Evolutionary conservation across 345 rosid genomes (phyloP).

Genomic region (Mangifera indica): DNA sequence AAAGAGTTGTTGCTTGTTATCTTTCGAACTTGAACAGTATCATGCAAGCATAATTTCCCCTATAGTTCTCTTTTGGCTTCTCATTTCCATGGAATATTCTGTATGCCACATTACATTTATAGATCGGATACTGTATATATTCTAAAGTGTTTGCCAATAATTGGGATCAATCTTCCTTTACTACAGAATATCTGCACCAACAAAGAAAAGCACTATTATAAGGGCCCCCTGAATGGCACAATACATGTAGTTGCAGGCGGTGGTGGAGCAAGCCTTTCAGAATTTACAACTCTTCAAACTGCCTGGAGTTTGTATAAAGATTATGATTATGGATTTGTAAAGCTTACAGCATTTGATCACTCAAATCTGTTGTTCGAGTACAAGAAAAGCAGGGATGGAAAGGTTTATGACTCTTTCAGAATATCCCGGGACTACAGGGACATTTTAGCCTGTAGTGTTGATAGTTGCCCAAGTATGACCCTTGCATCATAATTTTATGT

Average conservation of each 20-base stretch:
- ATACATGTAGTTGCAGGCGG: slow-evolving; percentile 83
- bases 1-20: background rate
- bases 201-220: slow-evolving; percentile 47
- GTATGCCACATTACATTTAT: background rate
- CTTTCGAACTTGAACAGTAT: background rate
- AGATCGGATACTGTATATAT: background rate
- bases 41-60: background rate
- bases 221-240: slow-evolving; percentile 58
- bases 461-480: slow-evolving; percentile 56
- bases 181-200: slow-evolving; percentile 56
- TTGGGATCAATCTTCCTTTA: background rate
- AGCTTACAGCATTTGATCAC: slow-evolving; percentile 58
- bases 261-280: slow-evolving; percentile 60
- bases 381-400: slow-evolving; percentile 71
- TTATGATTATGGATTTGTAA: slow-evolving; percentile 49
- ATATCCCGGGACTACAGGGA: slow-evolving; percentile 56
- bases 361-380: slow-evolving; percentile 60
- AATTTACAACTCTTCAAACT: slow-evolving; percentile 44
- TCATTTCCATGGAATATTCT: background rate
- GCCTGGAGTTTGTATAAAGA: slow-evolving; percentile 57
- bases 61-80: background rate
- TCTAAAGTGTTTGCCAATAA: slow-evolving; percentile 6
- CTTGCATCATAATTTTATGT: slow-evolving; percentile 43
- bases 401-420: slow-evolving; percentile 59
- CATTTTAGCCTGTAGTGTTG: slow-evolving; percentile 53